Evolutionary conservation across 1,139 yeast species (phyloP), one percentile per base, ranked within the genome.

Genomic region (Hansenula anomala): DNA sequence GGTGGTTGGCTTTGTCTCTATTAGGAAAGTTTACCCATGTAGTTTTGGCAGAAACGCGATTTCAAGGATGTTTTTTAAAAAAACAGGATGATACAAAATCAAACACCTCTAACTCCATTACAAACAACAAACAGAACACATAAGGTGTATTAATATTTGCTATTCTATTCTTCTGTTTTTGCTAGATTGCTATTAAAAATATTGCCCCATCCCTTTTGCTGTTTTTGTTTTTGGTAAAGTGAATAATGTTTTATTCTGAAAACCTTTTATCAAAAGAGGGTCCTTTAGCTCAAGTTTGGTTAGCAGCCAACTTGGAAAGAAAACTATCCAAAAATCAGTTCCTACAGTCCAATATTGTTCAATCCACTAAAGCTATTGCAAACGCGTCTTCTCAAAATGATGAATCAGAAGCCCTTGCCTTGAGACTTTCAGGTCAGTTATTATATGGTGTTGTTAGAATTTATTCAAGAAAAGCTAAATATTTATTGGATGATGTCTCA

Each of bases 201-300:
- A 17, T 7, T 4, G 4, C 12, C 6, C 14, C 20, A 10, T 9
- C 22, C 5, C 19, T 6, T 28, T 7, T 11, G 17, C 8, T 13
- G 4, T 11, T 8, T 18, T 11, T 12, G 9, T 17, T 17, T n/a
- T 11, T 28, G 22, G 4, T 28, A 12, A 28, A 7, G 5, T 28
- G 18, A 10, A 9, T n/a, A 14, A 66, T 63, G 68, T 65, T 67
- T 56, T 64, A 60, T 45, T 60, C 73, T 4, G 75, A 70, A 35
- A 68, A 60, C 41, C 59, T 78, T 37, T 64, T 78, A 19, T 66
- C 85, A 9, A 79, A 75, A 46, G 82, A 82, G 56, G 94, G 95
- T 4, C 95, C 96, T 2, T 66, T 89, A 51, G 95, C 95, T 6
- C 85, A 83, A 49, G 92, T 88, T 14, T 90, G 97, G 97, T 71